phyloP scores from a whole-genome alignment of 1,139 yeast genomes.

The Sugiyamaella japonica region DNA sequence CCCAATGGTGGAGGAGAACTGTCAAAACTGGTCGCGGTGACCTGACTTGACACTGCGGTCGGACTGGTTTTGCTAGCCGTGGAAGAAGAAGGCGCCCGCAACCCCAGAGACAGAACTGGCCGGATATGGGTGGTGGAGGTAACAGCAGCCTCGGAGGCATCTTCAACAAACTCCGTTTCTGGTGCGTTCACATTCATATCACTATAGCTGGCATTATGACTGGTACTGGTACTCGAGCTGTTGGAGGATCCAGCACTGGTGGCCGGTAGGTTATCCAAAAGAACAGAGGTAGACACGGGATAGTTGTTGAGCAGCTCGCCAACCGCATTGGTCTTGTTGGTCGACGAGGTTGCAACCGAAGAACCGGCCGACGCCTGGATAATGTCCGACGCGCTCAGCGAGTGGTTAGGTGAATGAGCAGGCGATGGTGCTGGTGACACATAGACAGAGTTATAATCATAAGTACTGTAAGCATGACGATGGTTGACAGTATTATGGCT shows the following conservation, averaged over 20 bases:
- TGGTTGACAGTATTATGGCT: constrained; percentile 75
- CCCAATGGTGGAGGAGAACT: constrained; percentile 1
- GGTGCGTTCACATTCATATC: constrained; percentile 11
- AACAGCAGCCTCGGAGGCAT: constrained; percentile 11
- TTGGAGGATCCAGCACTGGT: constrained; percentile 14
- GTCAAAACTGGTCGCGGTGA: constrained; percentile 4
- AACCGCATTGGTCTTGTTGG: constrained; percentile 26
- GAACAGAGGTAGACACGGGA: constrained; percentile 1
- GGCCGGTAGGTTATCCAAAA: constrained; percentile 3
- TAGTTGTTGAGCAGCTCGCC: constrained; percentile 28
- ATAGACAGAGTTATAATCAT: constrained; percentile 85
- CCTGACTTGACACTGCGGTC: constrained; percentile 2
- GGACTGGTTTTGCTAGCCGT: constrained; percentile 7
- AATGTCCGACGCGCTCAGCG: constrained; percentile 16
- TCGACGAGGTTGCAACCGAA: constrained; percentile 15
- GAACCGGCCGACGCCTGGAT: constrained; percentile 14
- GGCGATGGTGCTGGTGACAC: constrained; percentile 34
- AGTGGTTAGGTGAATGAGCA: constrained; percentile 26
- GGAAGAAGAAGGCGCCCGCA: constrained; percentile 4
- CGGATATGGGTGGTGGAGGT: not conserved
- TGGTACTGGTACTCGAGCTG: constrained; percentile 21
- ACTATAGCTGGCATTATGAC: not conserved
- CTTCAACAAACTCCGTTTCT: constrained; percentile 23
- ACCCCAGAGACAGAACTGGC: constrained; percentile 11
- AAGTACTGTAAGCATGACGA: constrained; percentile 72